phyloP scores from a whole-genome alignment of 768 basidiomycete genomes.

The Leccinum fibrillosum region DNA sequence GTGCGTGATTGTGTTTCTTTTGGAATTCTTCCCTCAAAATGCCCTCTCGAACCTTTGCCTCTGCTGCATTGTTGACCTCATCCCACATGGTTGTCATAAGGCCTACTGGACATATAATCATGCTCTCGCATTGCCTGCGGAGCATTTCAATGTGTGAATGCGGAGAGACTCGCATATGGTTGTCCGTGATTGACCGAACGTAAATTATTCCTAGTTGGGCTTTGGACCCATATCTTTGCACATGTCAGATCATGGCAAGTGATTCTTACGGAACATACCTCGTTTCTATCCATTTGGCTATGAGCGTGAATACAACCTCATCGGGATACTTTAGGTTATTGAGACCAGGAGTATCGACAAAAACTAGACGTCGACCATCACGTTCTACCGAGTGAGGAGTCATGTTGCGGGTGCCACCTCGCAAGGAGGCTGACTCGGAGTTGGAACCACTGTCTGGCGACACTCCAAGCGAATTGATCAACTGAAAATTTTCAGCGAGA shows the following conservation, averaged over 20 bases:
- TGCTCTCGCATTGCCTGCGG: not conserved
- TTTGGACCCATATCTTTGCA: not conserved
- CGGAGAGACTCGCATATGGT: not conserved
- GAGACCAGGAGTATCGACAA: conserved; percentile 10
- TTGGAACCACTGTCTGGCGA: not conserved
- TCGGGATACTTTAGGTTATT: not conserved
- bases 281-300: not conserved
- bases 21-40: not conserved
- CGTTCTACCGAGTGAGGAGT: not conserved
- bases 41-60: not conserved
- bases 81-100: conserved; percentile 13
- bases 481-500: not conserved
- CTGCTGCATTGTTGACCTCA: not conserved
- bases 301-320: not conserved
- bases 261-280: not conserved
- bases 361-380: not conserved
- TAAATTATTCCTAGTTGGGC: conserved; percentile 2
- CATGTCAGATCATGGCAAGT: not conserved
- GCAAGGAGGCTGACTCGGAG: not conserved
- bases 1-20: not conserved
- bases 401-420: not conserved
- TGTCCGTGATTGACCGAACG: conserved; percentile 6
- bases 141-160: not conserved
- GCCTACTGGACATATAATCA: not conserved
- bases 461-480: not conserved